Percentiles rank a stretch among this genome's conserved stretches.
These are phyloP conservation scores for Thelonectria olida DNA, from an alignment of 2,329 filamentous ascomycete species.

Conservation along the genomic window DNA sequence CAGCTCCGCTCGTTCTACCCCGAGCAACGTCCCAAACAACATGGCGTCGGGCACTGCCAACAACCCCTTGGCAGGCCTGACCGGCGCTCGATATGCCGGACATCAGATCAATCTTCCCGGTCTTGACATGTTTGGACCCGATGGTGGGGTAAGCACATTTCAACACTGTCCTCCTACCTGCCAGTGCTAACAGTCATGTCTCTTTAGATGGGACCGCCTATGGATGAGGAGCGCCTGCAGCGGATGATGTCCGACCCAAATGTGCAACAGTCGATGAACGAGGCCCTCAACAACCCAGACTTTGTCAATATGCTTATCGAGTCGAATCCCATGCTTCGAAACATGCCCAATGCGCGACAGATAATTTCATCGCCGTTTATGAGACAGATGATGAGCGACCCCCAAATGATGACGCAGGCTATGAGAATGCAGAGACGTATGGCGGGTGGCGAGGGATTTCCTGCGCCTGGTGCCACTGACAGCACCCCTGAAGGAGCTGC, in stretches of 20 bases:
- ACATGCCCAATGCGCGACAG: conserved; percentile 79
- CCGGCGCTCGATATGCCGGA: conserved; percentile 92
- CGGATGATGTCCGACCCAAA: conserved; percentile 90
- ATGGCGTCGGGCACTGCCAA: conserved; percentile 86
- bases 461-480: conserved; percentile 91
- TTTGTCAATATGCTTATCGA: conserved; percentile 96
- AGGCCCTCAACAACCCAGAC: conserved; percentile 93
- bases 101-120: conserved; percentile 85
- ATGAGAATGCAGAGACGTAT: conserved; percentile 82
- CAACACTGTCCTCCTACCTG: background rate
- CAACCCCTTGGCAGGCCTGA: conserved; percentile 89
- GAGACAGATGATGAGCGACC: conserved; percentile 92
- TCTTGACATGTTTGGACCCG: conserved; percentile 89
- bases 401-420: conserved; percentile 82
- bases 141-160: conserved; percentile 80
- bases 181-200: conserved; percentile 19
- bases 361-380: conserved; percentile 90
- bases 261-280: conserved; percentile 87
- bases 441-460: conserved; percentile 72
- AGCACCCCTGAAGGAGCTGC: conserved; percentile 71
- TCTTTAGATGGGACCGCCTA: conserved; percentile 85
- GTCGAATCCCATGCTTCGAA: conserved; percentile 83
- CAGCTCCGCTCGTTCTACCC: conserved; percentile 46
- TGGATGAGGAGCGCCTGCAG: conserved; percentile 82
- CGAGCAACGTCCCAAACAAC: conserved; percentile 67